Base-by-base conservation (phyloP, 2,329 filamentous ascomycete species). In the Tolypocladium album region DNA sequence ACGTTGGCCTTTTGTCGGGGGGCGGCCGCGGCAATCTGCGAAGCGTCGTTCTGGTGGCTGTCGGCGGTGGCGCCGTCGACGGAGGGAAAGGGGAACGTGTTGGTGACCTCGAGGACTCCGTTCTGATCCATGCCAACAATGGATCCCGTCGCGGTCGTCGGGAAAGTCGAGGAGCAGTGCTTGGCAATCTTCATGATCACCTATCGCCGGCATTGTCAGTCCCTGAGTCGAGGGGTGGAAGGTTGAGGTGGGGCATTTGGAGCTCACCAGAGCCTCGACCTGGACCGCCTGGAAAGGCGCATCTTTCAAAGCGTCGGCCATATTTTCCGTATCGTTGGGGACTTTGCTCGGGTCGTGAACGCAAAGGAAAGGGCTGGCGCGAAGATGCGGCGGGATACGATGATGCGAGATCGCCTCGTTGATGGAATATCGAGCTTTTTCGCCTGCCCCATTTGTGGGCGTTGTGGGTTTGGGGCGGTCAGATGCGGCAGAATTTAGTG, bases 141-240 rank as follows among this genome's bases (percentile, higher is more conserved):
- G 64, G 89, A 90, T 64, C 93, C 93, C 60, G 92, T 97, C 60
- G 92, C 91, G 60, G 87, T 87, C 58, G 91, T 93, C 56, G 93
- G 93, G 79, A 96, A 97, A 59, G 84, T 83, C 69, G 89, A 85
- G 61, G 91, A 88, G 79, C 90, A 91, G 81, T 97, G 92, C 79
- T 95, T 97, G 77, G 95, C 92, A 74, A 97, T 92, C 82, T 97
- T 96, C 89, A 97, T 93, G 68, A 96, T 90, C 71, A 95, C 90
- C 90, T 94, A 67, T 58, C 38, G 47, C 61, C 55, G 56, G n/a
- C n/a, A n/a, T 62, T 63, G 62, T 67, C 62, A 68, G 61, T 63
- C 63, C 61, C n/a, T 58, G 65, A 61, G 20, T 24, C 31, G 63
- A 62, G 58, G 63, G 62, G 61, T 66, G 65, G 59, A 64, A 66